Percentiles rank a stretch among this genome's conserved stretches.
phyloP scores from a whole-genome alignment of 306 rosid genomes.

The Urtica urens region DNA sequence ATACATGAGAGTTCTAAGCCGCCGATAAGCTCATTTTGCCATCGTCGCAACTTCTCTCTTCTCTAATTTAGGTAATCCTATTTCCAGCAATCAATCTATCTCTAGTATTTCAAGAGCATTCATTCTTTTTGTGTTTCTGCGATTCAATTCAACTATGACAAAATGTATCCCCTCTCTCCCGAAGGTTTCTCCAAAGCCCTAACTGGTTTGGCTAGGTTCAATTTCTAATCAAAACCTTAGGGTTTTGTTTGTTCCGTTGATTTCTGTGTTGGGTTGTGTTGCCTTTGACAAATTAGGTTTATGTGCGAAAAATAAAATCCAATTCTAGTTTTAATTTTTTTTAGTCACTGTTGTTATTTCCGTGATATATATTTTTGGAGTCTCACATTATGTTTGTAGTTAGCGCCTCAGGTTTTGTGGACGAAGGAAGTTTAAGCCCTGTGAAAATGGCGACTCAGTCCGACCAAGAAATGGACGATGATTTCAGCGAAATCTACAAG shows the following conservation, averaged over 20 bases:
- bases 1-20: too few relatives aligned
- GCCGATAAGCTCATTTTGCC: too few relatives aligned
- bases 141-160: neutral
- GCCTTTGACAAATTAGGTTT: too few relatives aligned
- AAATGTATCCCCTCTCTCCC: too few relatives aligned
- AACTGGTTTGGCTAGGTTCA: too few relatives aligned
- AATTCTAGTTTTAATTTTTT: too few relatives aligned
- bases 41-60: neutral
- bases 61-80: conserved; percentile 6
- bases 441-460: conserved; percentile 53
- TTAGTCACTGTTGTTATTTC: too few relatives aligned
- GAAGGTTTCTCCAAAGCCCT: neutral
- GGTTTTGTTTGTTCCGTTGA: neutral
- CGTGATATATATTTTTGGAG: too few relatives aligned
- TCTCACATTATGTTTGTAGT: too few relatives aligned
- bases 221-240: neutral
- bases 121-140: neutral
- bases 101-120: neutral
- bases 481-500: conserved; percentile 82
- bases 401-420: too few relatives aligned
- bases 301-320: too few relatives aligned
- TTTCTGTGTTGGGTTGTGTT: neutral
- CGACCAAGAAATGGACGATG: conserved; percentile 75
- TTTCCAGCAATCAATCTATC: neutral
- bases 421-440: conserved; percentile 24